Conservation (phyloP, 2,329 filamentous ascomycete species). For the Dactylellina parvicollis region DNA sequence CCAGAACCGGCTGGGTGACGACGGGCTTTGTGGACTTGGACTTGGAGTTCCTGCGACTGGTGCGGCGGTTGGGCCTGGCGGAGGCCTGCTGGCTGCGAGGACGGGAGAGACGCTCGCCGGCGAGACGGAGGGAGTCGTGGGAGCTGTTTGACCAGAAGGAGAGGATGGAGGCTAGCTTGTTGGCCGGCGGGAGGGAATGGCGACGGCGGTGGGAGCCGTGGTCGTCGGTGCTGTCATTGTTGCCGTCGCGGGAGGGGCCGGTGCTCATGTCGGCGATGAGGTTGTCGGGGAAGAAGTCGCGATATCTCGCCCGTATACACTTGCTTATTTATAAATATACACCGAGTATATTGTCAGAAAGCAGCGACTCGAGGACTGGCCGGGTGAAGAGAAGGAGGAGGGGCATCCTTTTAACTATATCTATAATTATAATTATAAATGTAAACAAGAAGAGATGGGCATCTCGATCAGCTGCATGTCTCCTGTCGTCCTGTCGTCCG, state of each 20-base stretch:
- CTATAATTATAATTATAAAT: neutral
- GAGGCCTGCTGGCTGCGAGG: conserved; percentile 38
- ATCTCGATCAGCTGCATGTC: conserved; percentile 26
- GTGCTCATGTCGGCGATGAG: conserved; percentile 7
- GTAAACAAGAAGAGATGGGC: conserved; percentile 17
- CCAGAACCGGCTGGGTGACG: conserved; percentile 41
- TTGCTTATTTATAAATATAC: too few relatives aligned
- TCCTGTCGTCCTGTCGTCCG: too few relatives aligned
- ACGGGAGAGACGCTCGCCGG: conserved; percentile 35
- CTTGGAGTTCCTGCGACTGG: conserved; percentile 33
- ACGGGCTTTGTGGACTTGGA: conserved; percentile 22
- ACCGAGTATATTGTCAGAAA: too few relatives aligned
- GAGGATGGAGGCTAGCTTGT: conserved; percentile 48
- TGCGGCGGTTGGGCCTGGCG: conserved; percentile 12
- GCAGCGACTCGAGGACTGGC: too few relatives aligned
- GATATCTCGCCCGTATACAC: too few relatives aligned
- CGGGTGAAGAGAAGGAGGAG: too few relatives aligned
- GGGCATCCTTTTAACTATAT: neutral
- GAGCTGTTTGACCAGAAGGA: conserved; percentile 48
- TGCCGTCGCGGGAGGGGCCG: conserved; percentile 18
- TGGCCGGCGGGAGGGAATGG: conserved; percentile 41
- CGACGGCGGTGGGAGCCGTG: conserved; percentile 28
- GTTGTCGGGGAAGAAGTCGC: neutral
- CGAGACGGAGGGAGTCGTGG: conserved; percentile 33
- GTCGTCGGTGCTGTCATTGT: neutral